Evolutionary conservation across 2,329 filamentous ascomycete genomes (phyloP).

Genomic region (Stachybotrys chlorohalonatus): DNA sequence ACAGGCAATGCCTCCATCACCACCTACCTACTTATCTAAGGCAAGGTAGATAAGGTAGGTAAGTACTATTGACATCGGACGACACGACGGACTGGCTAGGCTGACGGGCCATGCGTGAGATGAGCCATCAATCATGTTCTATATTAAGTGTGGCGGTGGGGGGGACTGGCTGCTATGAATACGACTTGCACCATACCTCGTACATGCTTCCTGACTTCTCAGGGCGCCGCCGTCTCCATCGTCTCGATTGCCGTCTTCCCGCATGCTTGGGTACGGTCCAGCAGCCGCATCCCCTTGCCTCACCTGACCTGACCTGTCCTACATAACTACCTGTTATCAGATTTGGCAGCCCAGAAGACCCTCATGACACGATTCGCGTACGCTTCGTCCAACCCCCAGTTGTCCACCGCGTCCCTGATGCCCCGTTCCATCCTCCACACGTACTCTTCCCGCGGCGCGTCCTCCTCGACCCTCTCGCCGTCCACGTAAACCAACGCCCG

Average conservation of each 20-base stretch:
- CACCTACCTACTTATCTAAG: no score
- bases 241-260: neutral
- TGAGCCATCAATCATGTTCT: no score
- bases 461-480: conserved; percentile 24
- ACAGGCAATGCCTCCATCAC: neutral
- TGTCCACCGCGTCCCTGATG: conserved; percentile 45
- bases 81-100: no score
- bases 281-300: no score
- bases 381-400: conserved; percentile 40
- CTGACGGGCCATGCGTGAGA: no score
- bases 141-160: neutral
- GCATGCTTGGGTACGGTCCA: no score
- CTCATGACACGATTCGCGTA: conserved; percentile 50
- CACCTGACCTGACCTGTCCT: no score
- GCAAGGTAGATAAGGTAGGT: no score
- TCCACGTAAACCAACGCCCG: conserved; percentile 54
- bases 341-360: conserved; percentile 23
- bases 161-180: neutral
- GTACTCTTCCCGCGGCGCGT: conserved; percentile 46
- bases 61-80: no score
- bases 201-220: neutral
- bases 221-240: neutral
- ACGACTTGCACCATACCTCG: neutral
- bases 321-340: neutral
- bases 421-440: conserved; percentile 54